phyloP scores from a whole-genome alignment of 306 rosid species.

The Myrica gale region DNA sequence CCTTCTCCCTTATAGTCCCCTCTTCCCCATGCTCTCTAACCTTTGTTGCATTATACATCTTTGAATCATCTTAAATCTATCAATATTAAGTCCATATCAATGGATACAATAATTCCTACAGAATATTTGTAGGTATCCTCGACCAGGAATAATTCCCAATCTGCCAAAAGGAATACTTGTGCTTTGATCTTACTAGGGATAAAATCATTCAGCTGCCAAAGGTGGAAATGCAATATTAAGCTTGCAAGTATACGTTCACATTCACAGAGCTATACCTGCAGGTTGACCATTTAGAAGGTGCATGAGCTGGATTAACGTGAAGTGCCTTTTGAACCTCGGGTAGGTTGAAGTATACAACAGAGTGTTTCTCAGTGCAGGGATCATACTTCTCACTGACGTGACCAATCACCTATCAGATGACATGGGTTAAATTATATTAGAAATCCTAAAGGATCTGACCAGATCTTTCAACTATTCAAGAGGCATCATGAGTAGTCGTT shows the following conservation, averaged over 20 bases:
- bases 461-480: not conserved
- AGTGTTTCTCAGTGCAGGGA: constrained; percentile 83
- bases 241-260: not conserved
- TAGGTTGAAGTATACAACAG: constrained; percentile 64
- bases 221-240: constrained; percentile 13
- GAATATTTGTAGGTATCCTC: not conserved
- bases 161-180: constrained; percentile 5
- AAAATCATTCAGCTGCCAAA: not conserved
- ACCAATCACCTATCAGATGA: constrained; percentile 50
- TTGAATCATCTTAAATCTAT: not conserved
- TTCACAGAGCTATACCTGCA: constrained; percentile 61
- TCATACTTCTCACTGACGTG: constrained; percentile 56
- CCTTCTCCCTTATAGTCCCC: not conserved
- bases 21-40: not conserved
- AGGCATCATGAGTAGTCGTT: not conserved
- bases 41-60: not conserved
- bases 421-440: not conserved
- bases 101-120: not conserved
- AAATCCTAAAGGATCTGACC: constrained; percentile 23
- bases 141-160: not conserved
- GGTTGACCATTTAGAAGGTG: constrained; percentile 68
- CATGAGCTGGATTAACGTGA: constrained; percentile 56
- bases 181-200: too few species aligned
- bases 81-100: not conserved
- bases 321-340: constrained; percentile 74